phyloP scores from a whole-genome alignment of 495 filamentous ascomycete genomes.

The Penicillium flavigenum region DNA sequence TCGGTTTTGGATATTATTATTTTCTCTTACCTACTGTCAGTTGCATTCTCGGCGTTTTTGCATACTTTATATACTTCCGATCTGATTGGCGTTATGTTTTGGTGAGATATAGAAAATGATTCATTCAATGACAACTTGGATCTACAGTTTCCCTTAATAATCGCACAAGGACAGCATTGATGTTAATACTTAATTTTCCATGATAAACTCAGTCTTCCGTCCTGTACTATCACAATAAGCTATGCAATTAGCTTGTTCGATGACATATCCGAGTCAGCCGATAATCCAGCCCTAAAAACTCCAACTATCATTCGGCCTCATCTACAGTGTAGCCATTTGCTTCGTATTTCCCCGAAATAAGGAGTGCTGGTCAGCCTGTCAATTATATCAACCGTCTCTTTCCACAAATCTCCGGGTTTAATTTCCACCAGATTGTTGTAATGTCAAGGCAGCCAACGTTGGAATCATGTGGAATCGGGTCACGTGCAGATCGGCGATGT shows the following conservation, averaged over 20 bases:
- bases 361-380: too few relatives aligned
- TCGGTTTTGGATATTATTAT: neutral
- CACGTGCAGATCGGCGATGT: slow-evolving; percentile 9
- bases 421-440: neutral
- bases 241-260: neutral
- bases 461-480: neutral
- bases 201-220: slow-evolving; percentile 68
- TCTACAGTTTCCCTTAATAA: neutral
- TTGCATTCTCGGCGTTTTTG: slow-evolving; percentile 16
- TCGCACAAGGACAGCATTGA: neutral
- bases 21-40: neutral
- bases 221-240: slow-evolving; percentile 59
- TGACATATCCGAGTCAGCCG: neutral
- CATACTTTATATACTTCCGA: slow-evolving; percentile 4
- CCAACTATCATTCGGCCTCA: neutral
- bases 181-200: neutral
- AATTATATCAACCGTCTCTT: neutral
- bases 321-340: neutral
- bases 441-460: neutral
- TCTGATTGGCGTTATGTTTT: slow-evolving; percentile 2
- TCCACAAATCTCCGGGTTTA: neutral
- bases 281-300: neutral
- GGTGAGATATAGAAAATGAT: slow-evolving; percentile 13
- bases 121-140: neutral
- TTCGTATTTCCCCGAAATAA: neutral